Base-by-base conservation (phyloP, 1,284 basidiomycete genomes). In the Abortiporus biennis region DNA sequence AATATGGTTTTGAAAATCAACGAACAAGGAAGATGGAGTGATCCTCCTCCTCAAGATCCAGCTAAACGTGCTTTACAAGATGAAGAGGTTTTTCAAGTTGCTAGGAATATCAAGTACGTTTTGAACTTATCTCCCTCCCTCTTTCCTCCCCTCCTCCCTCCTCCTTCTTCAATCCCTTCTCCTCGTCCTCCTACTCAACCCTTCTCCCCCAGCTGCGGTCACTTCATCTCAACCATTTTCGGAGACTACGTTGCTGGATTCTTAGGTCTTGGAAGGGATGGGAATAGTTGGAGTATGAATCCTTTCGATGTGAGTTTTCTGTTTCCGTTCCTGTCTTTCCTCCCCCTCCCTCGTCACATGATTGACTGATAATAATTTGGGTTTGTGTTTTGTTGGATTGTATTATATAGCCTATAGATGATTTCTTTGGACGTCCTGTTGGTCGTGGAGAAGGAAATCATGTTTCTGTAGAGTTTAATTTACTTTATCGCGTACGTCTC, bases 231-330 rank as follows among this genome's bases (percentile, higher is more conserved):
- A 46, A 72, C 82, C 40, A 80, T 86, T 54, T 63, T 85, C 33
- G 73, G 61, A 27, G 84, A 88, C 61, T 89, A 89, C 47, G 80
- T 88, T 25, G 82, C 80, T 13, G 76, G 77, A 9, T 82, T 85
- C 54, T 68, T 85, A 11, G 78, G 78, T 22, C 68, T 83, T 15
- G 72, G 68, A n/a, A 66, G 74, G n/a, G 78, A 82, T 54, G 74
- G 76, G 3, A 66, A 58, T 45, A 57, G 62, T 33, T 85, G 81
- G 80, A 68, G 77, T 44, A 64, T 85, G 44, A 71, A 83, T 50
- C 79, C 81, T 6, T 66, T 82, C 39, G 70, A 74, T 63, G 76
- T 80, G 53, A 42, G 61, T 57, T 36, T n/a, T n/a, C n/a, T n/a
- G n/a, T n/a, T n/a, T n/a, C n/a, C n/a, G n/a, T n/a, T n/a, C n/a